Evolutionary conservation across 108 stramenopile species (phyloP).

Genomic region (Conticribra guillardii): DNA sequence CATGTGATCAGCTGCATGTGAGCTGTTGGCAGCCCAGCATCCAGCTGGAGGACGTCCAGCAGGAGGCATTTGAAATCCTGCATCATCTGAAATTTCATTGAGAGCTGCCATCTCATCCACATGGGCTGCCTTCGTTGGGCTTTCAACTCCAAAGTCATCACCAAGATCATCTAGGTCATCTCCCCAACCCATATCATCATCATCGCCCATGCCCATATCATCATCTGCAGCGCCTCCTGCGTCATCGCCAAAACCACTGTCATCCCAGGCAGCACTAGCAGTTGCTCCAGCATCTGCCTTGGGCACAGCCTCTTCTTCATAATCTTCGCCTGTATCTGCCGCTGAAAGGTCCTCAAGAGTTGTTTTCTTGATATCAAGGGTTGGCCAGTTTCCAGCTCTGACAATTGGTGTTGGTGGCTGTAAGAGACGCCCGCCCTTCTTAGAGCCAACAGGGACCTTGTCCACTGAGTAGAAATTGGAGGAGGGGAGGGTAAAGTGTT

Average conservation of each 20-base stretch:
- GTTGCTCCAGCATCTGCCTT: constrained; percentile 38
- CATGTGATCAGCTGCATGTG: constrained; percentile 96
- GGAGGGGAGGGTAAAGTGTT: not conserved
- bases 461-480: constrained; percentile 42
- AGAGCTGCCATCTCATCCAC: constrained; percentile 74
- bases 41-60: constrained; percentile 88
- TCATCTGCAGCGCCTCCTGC: constrained; percentile 58
- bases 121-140: constrained; percentile 20
- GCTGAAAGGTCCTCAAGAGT: constrained; percentile 82
- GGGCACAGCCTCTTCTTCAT: constrained; percentile 60
- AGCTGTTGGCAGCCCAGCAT: constrained; percentile 92
- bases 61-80: constrained; percentile 86
- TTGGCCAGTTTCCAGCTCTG: constrained; percentile 95
- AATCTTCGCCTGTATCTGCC: constrained; percentile 56
- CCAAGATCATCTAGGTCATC: constrained; percentile 89
- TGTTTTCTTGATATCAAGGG: constrained; percentile 85
- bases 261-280: constrained; percentile 30
- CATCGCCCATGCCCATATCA: constrained; percentile 74
- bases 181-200: constrained; percentile 83
- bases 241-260: constrained; percentile 54
- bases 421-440: constrained; percentile 71
- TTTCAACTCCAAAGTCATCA: constrained; percentile 49
- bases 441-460: constrained; percentile 58
- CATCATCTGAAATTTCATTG: constrained; percentile 65
- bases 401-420: constrained; percentile 97